Evolutionary conservation across 352 stramenopile species (phyloP).

Genomic region (Phytophthora palmivora): DNA sequence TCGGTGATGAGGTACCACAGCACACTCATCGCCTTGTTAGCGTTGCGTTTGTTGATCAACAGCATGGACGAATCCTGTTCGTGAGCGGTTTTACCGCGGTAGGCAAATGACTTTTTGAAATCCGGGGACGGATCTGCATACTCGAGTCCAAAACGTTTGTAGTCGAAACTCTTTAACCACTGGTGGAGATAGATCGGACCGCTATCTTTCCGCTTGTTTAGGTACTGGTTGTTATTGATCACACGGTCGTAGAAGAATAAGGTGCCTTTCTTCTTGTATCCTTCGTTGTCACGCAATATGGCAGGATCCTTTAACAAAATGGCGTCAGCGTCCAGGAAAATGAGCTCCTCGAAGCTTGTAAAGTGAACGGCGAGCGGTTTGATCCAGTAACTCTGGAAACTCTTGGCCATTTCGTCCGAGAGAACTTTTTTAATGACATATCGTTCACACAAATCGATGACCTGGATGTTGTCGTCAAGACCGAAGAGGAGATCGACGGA

Average conservation of each 20-base stretch:
- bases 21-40: slow-evolving; percentile 54
- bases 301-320: slow-evolving; percentile 50
- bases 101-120: slow-evolving; percentile 53
- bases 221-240: slow-evolving; percentile 60
- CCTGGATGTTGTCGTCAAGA: slow-evolving; percentile 47
- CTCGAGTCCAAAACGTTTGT: slow-evolving; percentile 49
- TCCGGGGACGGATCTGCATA: slow-evolving; percentile 27
- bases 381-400: slow-evolving; percentile 56
- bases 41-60: slow-evolving; percentile 65
- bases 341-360: slow-evolving; percentile 53
- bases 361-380: slow-evolving; percentile 57
- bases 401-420: slow-evolving; percentile 30
- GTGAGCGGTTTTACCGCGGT: slow-evolving; percentile 52
- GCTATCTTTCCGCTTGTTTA: slow-evolving; percentile 47
- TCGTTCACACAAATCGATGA: slow-evolving; percentile 54
- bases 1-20: slow-evolving; percentile 75
- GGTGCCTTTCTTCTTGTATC: slow-evolving; percentile 57
- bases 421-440: slow-evolving; percentile 41
- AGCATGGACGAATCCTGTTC: slow-evolving; percentile 82
- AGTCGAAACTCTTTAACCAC: slow-evolving; percentile 62
- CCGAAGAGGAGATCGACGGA: slow-evolving; percentile 42
- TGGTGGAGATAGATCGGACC: slow-evolving; percentile 49
- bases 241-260: slow-evolving; percentile 48
- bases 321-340: slow-evolving; percentile 59
- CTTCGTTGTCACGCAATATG: slow-evolving; percentile 32